Conservation (phyloP, 257 asterid genomes). For the Asclepias syriaca region DNA sequence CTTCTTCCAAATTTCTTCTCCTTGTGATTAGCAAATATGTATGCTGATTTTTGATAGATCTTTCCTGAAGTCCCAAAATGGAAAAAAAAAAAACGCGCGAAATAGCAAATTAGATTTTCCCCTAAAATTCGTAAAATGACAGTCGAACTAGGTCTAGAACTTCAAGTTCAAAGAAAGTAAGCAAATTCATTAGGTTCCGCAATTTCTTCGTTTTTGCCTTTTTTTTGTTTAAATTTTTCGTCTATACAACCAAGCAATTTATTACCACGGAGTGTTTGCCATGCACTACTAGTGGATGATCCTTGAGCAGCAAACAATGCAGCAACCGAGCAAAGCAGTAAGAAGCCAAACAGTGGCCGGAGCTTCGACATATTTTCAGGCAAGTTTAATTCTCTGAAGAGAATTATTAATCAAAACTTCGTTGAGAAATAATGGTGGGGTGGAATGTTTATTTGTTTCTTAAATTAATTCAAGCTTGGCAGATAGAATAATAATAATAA, state of each 20-base stretch:
- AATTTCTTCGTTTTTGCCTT: background rate
- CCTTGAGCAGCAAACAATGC: constrained; percentile 55
- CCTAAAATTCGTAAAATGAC: background rate
- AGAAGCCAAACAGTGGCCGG: constrained; percentile 24
- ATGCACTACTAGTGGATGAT: constrained; percentile 52
- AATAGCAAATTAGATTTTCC: background rate
- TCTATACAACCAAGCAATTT: background rate
- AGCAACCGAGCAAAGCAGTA: constrained; percentile 39
- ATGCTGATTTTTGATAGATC: background rate
- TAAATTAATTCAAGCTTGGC: no score
- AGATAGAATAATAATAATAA: no score
- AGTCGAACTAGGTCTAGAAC: background rate
- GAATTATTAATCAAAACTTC: no score
- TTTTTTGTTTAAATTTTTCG: background rate
- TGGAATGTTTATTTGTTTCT: no score
- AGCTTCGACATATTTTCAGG: constrained; percentile 54
- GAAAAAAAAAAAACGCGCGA: background rate
- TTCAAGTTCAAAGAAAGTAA: background rate
- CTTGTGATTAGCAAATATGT: background rate
- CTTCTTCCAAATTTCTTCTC: no score
- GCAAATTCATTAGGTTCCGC: background rate
- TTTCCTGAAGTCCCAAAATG: no score
- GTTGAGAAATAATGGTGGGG: no score
- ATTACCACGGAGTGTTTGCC: constrained; percentile 67
- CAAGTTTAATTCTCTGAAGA: constrained; percentile 3